Conservation (phyloP, 1,284 basidiomycete species). For the Boletus mariae region DNA sequence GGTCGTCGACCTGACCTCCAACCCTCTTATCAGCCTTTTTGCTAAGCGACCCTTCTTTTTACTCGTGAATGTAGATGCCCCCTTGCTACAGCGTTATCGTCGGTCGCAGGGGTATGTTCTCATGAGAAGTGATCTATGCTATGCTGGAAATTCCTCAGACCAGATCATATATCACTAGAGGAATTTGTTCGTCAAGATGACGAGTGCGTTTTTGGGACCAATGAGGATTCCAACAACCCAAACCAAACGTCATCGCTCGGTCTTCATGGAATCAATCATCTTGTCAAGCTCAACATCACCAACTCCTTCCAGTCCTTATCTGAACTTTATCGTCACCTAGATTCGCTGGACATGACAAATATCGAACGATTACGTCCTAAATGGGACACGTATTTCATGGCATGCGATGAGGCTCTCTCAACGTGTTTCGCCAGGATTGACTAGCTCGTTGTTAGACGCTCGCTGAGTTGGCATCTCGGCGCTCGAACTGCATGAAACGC, state of each 20-base stretch:
- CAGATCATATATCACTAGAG: constrained; percentile 50
- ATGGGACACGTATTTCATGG: constrained; percentile 98
- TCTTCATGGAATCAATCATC: constrained; percentile 43
- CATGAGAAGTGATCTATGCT: background rate
- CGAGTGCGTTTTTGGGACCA: constrained; percentile 48
- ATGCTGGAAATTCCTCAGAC: constrained; percentile 18
- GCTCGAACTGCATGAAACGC: constrained; percentile 98
- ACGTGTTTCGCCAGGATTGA: constrained; percentile 3
- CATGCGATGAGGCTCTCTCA: constrained; percentile 30
- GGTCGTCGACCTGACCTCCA: constrained; percentile 67
- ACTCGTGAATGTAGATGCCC: constrained; percentile 84
- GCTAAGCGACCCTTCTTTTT: constrained; percentile 89
- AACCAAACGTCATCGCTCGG: constrained; percentile 23
- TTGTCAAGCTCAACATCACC: constrained; percentile 63
- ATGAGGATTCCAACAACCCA: background rate
- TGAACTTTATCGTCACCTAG: constrained; percentile 62
- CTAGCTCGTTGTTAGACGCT: constrained; percentile 54
- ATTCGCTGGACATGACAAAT: constrained; percentile 66
- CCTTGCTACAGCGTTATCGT: constrained; percentile 59
- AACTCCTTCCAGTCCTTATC: constrained; percentile 65
- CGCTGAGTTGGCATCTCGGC: constrained; percentile 81
- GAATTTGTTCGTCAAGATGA: constrained; percentile 67
- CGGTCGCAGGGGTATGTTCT: constrained; percentile 47
- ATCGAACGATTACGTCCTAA: constrained; percentile 75
- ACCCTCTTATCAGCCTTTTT: constrained; percentile 67